These are phyloP conservation scores for Blastocystis sp. DNA, from an alignment of 352 stramenopile species.

Conservation along the genomic window DNA sequence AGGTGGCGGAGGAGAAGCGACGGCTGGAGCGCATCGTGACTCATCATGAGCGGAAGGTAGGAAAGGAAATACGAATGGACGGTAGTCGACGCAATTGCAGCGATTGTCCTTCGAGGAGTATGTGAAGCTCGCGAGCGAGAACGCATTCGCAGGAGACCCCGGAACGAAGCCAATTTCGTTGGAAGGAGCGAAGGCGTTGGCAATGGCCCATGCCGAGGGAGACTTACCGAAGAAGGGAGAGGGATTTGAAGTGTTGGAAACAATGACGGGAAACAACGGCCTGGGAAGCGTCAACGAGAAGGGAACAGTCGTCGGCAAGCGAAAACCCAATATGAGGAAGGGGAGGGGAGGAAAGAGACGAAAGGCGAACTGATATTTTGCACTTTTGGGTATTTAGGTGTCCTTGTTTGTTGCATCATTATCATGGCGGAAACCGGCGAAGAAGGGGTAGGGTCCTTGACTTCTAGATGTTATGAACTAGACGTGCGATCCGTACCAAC, in stretches of 20 bases:
- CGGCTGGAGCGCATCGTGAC: constrained; percentile 51
- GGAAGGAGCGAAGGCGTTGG: not conserved
- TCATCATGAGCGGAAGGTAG: constrained; percentile 25
- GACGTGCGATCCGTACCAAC: not conserved
- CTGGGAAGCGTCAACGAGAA: constrained; percentile 34
- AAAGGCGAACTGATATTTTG: too few relatives aligned
- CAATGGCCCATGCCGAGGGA: not conserved
- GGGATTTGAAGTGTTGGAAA: not conserved
- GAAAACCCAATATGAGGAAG: not conserved
- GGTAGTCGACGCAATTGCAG: not conserved
- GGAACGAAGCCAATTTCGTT: constrained; percentile 19
- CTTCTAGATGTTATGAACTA: too few relatives aligned
- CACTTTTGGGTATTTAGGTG: too few relatives aligned
- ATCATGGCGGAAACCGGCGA: too few relatives aligned
- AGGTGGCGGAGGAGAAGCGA: constrained; percentile 48
- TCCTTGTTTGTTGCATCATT: not conserved
- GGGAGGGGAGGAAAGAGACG: not conserved
- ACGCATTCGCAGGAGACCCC: constrained; percentile 5
- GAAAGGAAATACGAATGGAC: not conserved
- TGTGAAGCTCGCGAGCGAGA: not conserved
- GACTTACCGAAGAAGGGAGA: not conserved
- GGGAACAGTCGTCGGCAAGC: constrained; percentile 8
- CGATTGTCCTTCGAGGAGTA: constrained; percentile 31
- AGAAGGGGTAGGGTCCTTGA: too few relatives aligned
- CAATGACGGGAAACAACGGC: not conserved